These are phyloP conservation scores for Ustilago loliicola DNA, from an alignment of 1,284 basidiomycete genomes.

Conservation along the genomic window DNA sequence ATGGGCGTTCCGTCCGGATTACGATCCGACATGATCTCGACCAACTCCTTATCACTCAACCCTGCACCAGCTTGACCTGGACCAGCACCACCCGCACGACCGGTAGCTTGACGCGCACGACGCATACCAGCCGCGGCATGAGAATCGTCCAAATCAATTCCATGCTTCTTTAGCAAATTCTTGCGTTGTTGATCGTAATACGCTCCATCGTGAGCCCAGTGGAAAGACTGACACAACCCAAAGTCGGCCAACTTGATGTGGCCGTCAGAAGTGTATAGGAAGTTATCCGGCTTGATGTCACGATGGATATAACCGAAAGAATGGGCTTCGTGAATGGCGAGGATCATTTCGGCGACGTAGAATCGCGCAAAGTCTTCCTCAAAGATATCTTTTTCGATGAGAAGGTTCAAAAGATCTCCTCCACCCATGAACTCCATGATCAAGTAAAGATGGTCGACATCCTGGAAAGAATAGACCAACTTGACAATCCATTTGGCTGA, in stretches of 20 bases:
- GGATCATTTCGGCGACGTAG: conserved; percentile 97
- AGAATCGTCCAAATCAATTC: conserved; percentile 87
- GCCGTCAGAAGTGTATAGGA: conserved; percentile 90
- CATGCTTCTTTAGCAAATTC: conserved; percentile 89
- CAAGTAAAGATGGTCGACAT: conserved; percentile 87
- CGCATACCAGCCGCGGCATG: conserved; percentile 72
- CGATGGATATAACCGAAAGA: conserved; percentile 95
- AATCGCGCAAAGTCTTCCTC: conserved; percentile 93
- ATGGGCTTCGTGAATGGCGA: conserved; percentile 95
- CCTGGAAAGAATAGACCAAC: conserved; percentile 80
- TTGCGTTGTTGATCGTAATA: conserved; percentile 93
- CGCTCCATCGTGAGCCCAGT: conserved; percentile 69
- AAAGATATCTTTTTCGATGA: conserved; percentile 93
- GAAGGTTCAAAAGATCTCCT: conserved; percentile 91
- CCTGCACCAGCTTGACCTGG: conserved; percentile 37
- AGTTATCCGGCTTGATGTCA: conserved; percentile 97
- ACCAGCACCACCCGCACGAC: conserved; percentile 21
- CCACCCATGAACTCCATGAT: conserved; percentile 91
- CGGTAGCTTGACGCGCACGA: conserved; percentile 30
- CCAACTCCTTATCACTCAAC: conserved; percentile 55
- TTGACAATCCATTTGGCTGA: conserved; percentile 84
- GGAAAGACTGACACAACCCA: conserved; percentile 77
- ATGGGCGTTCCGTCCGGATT: conserved; percentile 65
- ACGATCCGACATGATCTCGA: conserved; percentile 64
- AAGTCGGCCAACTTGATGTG: conserved; percentile 97